These are phyloP conservation scores for Talinum fruticosum DNA, from an alignment of 148 eudicot genomes.

Conservation along the genomic window DNA sequence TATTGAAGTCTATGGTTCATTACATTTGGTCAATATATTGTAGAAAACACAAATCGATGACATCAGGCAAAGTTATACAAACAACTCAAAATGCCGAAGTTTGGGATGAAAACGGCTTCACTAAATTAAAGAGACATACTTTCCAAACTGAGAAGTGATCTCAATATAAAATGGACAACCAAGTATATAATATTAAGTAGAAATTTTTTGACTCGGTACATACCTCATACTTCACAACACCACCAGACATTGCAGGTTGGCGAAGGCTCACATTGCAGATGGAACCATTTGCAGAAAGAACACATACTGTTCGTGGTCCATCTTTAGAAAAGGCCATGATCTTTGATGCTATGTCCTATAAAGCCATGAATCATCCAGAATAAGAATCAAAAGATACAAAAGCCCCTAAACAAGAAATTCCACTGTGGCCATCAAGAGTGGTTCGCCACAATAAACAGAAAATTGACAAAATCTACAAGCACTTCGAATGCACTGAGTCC, in stretches of 20 bases:
- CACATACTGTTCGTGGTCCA: conserved; percentile 70
- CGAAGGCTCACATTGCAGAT: conserved; percentile 70
- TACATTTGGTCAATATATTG: background rate
- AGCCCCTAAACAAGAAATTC: background rate
- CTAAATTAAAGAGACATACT: background rate
- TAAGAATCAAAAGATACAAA: background rate
- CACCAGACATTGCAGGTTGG: conserved; percentile 58
- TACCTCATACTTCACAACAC: conserved; percentile 69
- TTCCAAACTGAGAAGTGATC: background rate
- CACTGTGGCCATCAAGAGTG: background rate
- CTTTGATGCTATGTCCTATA: conserved; percentile 70
- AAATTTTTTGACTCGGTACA: background rate
- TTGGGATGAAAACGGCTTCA: background rate
- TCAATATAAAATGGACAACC: background rate
- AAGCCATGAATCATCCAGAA: conserved; percentile 12
- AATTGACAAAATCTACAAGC: background rate
- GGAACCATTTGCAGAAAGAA: conserved; percentile 79
- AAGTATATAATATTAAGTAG: background rate
- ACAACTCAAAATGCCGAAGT: background rate
- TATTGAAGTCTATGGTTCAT: conserved; percentile 1
- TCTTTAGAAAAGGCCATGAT: conserved; percentile 66
- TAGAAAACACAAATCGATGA: background rate
- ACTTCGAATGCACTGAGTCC: background rate
- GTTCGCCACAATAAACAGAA: background rate
- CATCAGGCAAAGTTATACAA: background rate